Evolutionary conservation across 1,139 yeast species (phyloP).

Genomic region (Arxiozyma bovina): DNA sequence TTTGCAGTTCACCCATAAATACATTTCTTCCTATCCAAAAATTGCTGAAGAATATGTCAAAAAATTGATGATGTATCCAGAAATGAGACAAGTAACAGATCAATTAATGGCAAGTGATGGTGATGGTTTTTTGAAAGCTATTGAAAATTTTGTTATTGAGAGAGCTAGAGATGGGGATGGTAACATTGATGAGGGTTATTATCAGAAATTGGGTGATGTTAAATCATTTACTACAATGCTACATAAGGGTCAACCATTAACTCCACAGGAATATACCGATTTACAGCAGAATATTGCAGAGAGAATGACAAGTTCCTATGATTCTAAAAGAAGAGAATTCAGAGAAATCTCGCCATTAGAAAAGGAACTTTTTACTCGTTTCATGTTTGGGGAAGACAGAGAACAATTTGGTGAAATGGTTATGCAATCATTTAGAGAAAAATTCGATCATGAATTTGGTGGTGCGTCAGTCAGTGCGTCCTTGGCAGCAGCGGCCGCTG

Average conservation of each 20-base stretch:
- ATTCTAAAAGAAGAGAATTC: conserved; percentile 20
- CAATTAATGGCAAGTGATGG: conserved; percentile 27
- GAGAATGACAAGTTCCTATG: conserved; percentile 26
- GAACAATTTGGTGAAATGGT: conserved; percentile 23
- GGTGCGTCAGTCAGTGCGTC: conserved; percentile 19
- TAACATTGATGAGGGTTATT: conserved; percentile 4
- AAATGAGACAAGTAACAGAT: conserved; percentile 28
- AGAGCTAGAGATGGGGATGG: conserved; percentile 8
- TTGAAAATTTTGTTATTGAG: conserved; percentile 24
- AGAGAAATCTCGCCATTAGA: conserved; percentile 23
- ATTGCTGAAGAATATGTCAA: conserved; percentile 30
- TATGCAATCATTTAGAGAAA: conserved; percentile 22
- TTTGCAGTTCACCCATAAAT: conserved; percentile 26
- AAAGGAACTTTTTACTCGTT: conserved; percentile 25
- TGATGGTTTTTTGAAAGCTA: conserved; percentile 26
- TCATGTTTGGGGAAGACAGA: conserved; percentile 26
- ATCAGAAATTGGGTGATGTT: conserved; percentile 17
- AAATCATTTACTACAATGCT: conserved; percentile 26
- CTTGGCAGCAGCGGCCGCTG: conserved; percentile 23
- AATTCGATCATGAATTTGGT: conserved; percentile 18
- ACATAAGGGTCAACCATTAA: conserved; percentile 25
- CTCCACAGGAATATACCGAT: conserved; percentile 25
- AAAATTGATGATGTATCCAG: conserved; percentile 28
- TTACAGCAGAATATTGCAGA: conserved; percentile 28
- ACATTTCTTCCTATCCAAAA: conserved; percentile 29